phyloP scores from a whole-genome alignment of 345 rosid species.

The Eucalyptus viminalis region DNA sequence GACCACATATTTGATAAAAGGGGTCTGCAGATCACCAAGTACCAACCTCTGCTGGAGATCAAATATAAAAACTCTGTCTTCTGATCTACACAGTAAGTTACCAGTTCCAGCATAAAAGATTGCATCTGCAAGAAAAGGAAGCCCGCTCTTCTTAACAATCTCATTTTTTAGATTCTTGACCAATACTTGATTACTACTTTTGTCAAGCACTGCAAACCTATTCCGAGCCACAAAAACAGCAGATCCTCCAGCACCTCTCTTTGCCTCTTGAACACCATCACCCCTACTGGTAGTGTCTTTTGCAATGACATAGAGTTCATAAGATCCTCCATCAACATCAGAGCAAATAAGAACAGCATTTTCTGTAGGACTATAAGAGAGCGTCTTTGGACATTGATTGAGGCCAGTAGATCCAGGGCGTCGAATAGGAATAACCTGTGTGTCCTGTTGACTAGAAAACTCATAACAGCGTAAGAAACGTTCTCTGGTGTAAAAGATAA shows the following conservation, averaged over 20 bases:
- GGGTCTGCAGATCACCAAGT: conserved; percentile 77
- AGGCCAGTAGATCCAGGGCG: conserved; percentile 70
- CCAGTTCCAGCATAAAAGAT: conserved; percentile 92
- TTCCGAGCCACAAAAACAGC: conserved; percentile 77
- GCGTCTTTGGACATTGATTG: conserved; percentile 82
- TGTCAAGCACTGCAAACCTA: conserved; percentile 88
- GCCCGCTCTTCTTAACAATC: conserved; percentile 58
- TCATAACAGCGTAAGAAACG: conserved; percentile 71
- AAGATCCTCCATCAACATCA: conserved; percentile 89
- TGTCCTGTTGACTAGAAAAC: conserved; percentile 62
- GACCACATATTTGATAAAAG: conserved; percentile 64
- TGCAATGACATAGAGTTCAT: conserved; percentile 75
- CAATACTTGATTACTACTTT: conserved; percentile 70
- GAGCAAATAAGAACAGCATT: conserved; percentile 80
- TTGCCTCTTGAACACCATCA: conserved; percentile 69
- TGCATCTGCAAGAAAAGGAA: conserved; percentile 72
- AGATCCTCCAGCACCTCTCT: conserved; percentile 74
- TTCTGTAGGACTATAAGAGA: conserved; percentile 90
- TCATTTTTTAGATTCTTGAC: conserved; percentile 78
- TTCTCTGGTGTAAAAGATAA: conserved; percentile 65
- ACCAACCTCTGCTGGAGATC: conserved; percentile 88
- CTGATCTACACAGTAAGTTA: conserved; percentile 74
- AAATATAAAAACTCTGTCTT: conserved; percentile 71
- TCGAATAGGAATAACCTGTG: conserved; percentile 78
- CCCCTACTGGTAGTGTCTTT: conserved; percentile 67